Evolutionary conservation across 208 protist species (phyloP).

Genomic region (Trypanosoma theileri): DNA sequence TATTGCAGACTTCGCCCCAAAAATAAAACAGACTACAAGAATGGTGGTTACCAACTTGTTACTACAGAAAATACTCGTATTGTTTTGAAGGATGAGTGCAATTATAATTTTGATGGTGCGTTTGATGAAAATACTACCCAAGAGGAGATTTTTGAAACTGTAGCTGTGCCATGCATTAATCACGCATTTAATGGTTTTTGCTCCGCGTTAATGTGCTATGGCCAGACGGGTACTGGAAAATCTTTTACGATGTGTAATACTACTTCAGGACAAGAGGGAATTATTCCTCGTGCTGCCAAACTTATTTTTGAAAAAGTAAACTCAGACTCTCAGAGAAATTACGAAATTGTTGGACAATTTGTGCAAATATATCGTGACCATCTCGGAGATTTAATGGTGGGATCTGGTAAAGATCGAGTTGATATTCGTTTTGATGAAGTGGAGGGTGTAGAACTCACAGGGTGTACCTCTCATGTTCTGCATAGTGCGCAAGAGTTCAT

Average conservation of each 20-base stretch:
- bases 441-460: constrained; percentile 71
- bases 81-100: constrained; percentile 74
- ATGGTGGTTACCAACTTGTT: constrained; percentile 58
- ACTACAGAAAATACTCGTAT: constrained; percentile 52
- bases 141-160: constrained; percentile 73
- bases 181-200: constrained; percentile 89
- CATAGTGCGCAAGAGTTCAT: constrained; percentile 70
- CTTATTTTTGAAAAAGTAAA: constrained; percentile 75
- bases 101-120: constrained; percentile 85
- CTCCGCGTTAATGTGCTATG: constrained; percentile 91
- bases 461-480: constrained; percentile 66
- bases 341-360: constrained; percentile 73
- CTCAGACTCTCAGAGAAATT: constrained; percentile 27
- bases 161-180: constrained; percentile 76
- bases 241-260: constrained; percentile 92
- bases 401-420: constrained; percentile 62
- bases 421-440: constrained; percentile 75
- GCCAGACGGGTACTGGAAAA: constrained; percentile 92
- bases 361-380: constrained; percentile 91
- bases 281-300: constrained; percentile 80
- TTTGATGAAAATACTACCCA: constrained; percentile 73
- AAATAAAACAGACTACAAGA: constrained; percentile 71
- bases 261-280: constrained; percentile 68
- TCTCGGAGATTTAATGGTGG: constrained; percentile 79
- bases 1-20: constrained; percentile 75